Evolutionary conservation across 331 rosid species (phyloP), one percentile per base, ranked within the genome.

Genomic region (Arachis monticola): DNA sequence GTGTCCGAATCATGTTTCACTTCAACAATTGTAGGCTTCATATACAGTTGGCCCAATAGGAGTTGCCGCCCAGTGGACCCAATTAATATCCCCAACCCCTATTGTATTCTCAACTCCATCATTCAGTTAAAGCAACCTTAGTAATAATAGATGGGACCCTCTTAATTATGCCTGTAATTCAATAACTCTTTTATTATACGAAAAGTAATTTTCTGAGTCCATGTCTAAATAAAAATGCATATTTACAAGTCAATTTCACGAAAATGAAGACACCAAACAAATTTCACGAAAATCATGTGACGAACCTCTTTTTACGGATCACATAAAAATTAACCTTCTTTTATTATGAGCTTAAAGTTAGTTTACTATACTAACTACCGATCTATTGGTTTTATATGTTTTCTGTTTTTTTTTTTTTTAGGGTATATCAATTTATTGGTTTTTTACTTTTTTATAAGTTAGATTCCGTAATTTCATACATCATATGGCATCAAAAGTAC

Each of bases 21-120:
- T 40, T 53, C 17, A 69, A 75, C 35, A 75, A 69, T 67, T 41
- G 45, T 51, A 30, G 60, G 27, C 46, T 10, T 63, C 12, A 41
- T 64, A 67, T 55, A 68, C 57, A 11, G 59, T 55, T 68, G 52
- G 76, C 31, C 77, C 80, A 41, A 64, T 60, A 1, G 14, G 46
- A 17, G 38, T 38, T 27, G 60, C 22, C 52, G 12, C 64, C 57
- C 74, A 46, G 30, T 27, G 45, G 17, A 31, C 7, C 80, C 74
- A 32, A 30, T 51, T 17, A 67, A 55, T n/a, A 10, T 17, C 45
- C 32, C 50, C 61, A 38, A 60, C 27, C 69, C 45, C 40, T 10
- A 27, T 60, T 52, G 13, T 70, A 63, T 32, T 67, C 63, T 76
- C 4, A 75, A 66, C 77, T 10, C 5, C 50, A 8, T 57, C 45